Conservation (phyloP, 2,329 filamentous ascomycete species). For the Colletotrichum caudatum region DNA sequence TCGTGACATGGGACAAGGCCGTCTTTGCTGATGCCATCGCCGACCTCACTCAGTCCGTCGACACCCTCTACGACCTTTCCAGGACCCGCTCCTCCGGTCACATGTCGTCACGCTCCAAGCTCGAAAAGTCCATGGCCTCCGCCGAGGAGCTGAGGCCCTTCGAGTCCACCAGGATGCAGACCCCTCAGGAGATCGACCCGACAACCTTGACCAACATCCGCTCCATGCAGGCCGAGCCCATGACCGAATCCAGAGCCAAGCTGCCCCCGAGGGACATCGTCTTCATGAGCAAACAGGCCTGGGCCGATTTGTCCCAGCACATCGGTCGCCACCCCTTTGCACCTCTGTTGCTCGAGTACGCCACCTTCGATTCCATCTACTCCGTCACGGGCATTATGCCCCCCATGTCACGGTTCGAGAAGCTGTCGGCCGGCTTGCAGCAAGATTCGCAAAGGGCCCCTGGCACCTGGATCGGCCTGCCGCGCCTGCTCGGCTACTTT, state of each 20-base stretch:
- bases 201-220: slow-evolving; percentile 62
- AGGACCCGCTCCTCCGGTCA: slow-evolving; percentile 68
- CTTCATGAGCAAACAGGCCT: slow-evolving; percentile 63
- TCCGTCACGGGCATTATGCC: slow-evolving; percentile 72
- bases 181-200: slow-evolving; percentile 71
- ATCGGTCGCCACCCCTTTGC: slow-evolving; percentile 60
- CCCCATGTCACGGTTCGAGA: slow-evolving; percentile 74
- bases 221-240: slow-evolving; percentile 53
- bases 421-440: slow-evolving; percentile 69
- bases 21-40: slow-evolving; percentile 80
- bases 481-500: slow-evolving; percentile 76
- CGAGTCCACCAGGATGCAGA: slow-evolving; percentile 71
- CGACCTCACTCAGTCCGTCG: slow-evolving; percentile 82
- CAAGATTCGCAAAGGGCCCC: slow-evolving; percentile 63
- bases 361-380: slow-evolving; percentile 72
- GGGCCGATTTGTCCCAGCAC: slow-evolving; percentile 60
- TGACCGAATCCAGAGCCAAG: slow-evolving; percentile 44
- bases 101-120: slow-evolving; percentile 50
- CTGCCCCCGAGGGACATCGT: slow-evolving; percentile 59
- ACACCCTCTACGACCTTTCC: slow-evolving; percentile 82
- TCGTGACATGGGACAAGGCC: slow-evolving; percentile 76
- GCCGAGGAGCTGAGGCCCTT: slow-evolving; percentile 64
- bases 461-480: slow-evolving; percentile 71
- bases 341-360: slow-evolving; percentile 79
- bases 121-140: slow-evolving; percentile 53